Evolutionary conservation across 306 rosid species (phyloP), one percentile per base, ranked within the genome.

Genomic region (Acmispon strigosus): DNA sequence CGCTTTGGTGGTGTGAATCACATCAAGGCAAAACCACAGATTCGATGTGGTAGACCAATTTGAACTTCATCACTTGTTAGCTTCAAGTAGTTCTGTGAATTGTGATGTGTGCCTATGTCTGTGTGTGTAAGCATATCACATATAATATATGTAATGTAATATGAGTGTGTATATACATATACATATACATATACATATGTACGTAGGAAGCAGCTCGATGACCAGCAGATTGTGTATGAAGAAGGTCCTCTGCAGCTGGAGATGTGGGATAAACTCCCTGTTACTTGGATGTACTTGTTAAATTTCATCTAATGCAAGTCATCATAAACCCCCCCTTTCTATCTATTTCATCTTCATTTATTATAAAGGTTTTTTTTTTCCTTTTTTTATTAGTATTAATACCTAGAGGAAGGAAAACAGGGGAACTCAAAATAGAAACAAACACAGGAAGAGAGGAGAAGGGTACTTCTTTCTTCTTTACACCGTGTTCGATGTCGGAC

Each of bases 191-290:
- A 32, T 8, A n/a, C 8, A 36, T 17, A 0, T 4, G 3, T 10
- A 17, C 42, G 34, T 70, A 56, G 57, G 29, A 56, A 54, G 29
- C 43, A 41, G 57, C 66, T 70, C 66, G n/a, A 17, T 14, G 58
- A 44, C 57, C 56, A 56, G n/a, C 55, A 70, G 14, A 24, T 24
- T 13, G 45, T 70, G 14, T 36, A 14, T 66, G 34, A 4, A 2
- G 52, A 17, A 24, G 65, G 75, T 42, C 65, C 56, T 55, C 45
- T 70, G 65, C 4, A 70, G 64, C 65, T 70, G 73, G 22, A 50
- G 32, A 16, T 18, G 14, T 18, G 24, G 73, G 73, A 37, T 58
- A 1, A 34, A 14, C 20, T 8, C n/a, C 19, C 37, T 62, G 37
- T 37, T 61, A 37, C 32, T 51, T 19, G 20, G 29, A 45, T 45